Conservation (phyloP, 352 stramenopile species). For the Pythium biforme region DNA sequence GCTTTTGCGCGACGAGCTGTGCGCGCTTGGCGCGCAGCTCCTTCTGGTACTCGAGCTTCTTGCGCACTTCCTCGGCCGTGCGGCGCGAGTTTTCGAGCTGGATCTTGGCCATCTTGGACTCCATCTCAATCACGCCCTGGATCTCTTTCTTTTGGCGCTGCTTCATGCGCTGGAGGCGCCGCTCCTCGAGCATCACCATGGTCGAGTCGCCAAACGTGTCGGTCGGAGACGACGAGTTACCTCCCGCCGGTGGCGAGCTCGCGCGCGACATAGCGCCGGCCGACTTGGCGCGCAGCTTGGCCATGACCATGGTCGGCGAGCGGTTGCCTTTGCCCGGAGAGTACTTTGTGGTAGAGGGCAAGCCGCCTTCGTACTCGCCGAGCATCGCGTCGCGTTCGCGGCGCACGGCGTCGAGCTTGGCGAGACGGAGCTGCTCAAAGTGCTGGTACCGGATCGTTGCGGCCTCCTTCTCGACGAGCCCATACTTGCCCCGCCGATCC, state of each 20-base stretch:
- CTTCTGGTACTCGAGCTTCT: conserved; percentile 60
- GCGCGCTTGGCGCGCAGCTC: conserved; percentile 46
- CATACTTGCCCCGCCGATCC: conserved; percentile 52
- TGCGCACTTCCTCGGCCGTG: conserved; percentile 46
- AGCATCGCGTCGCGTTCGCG: conserved; percentile 56
- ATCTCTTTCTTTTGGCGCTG: conserved; percentile 70
- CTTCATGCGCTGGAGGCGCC: conserved; percentile 63
- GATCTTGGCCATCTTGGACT: conserved; percentile 64
- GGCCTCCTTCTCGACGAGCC: conserved; percentile 70
- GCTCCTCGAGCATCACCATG: conserved; percentile 63
- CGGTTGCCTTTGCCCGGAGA: conserved; percentile 20
- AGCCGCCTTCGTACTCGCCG: conserved; percentile 21
- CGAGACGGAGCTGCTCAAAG: conserved; percentile 64
- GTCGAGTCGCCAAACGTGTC: conserved; percentile 40
- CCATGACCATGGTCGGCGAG: conserved; percentile 7
- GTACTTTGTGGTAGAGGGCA: conserved; percentile 1
- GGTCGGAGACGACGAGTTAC: conserved; percentile 22
- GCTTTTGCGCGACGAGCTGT: conserved; percentile 52
- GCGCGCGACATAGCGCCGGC: conserved; percentile 1
- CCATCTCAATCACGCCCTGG: conserved; percentile 73
- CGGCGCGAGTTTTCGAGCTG: conserved; percentile 61
- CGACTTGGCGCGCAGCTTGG: conserved; percentile 7
- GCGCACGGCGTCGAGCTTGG: conserved; percentile 60
- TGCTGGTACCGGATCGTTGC: conserved; percentile 66
- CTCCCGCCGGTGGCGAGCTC: not conserved